Conservation (phyloP, 257 asterid species). For the Lithospermum erythrorhizon region DNA sequence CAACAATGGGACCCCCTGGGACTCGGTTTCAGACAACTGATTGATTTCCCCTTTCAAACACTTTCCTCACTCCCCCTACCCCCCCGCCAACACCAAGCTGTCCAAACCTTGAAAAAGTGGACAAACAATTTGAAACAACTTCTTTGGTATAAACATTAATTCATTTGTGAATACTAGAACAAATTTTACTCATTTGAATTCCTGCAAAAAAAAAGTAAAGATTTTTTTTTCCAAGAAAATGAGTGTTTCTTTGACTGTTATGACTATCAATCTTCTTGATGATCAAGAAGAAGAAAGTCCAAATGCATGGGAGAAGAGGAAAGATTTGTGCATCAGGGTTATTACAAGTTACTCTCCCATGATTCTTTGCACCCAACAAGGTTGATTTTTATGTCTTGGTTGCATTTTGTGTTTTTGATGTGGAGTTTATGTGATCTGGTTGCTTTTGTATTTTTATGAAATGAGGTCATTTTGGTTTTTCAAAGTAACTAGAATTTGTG, state of each 20-base stretch:
- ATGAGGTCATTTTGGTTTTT: too few relatives aligned
- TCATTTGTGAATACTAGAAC: background rate
- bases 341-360: conserved; percentile 85
- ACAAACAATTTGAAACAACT: background rate
- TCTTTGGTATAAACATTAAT: background rate
- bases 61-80: too few relatives aligned
- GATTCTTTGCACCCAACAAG: conserved; percentile 94
- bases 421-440: too few relatives aligned
- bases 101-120: background rate
- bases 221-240: conserved; percentile 26
- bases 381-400: conserved; percentile 8
- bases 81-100: too few relatives aligned
- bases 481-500: too few relatives aligned
- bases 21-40: too few relatives aligned
- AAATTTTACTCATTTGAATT: too few relatives aligned
- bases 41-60: too few relatives aligned
- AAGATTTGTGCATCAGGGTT: conserved; percentile 73
- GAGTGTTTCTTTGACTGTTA: conserved; percentile 81
- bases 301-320: conserved; percentile 91
- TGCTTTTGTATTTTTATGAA: too few relatives aligned
- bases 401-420: too few relatives aligned
- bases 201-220: background rate
- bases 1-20: too few relatives aligned
- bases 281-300: conserved; percentile 81
- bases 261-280: conserved; percentile 92